Conservation (phyloP, 148 eudicot species). For the Cornus florida region DNA sequence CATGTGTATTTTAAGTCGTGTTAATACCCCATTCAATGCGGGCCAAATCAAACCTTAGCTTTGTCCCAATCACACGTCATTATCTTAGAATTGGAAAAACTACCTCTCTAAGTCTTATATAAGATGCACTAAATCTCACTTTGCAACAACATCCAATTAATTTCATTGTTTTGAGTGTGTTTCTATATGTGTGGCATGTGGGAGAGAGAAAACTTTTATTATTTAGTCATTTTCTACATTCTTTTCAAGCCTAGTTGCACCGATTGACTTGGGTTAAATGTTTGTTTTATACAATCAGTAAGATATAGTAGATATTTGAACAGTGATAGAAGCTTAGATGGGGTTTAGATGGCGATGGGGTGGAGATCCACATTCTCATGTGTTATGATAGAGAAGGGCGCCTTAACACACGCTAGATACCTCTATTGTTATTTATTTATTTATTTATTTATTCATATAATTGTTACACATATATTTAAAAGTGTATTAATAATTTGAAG, state of each 20-base stretch:
- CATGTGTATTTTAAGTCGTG: constrained; percentile 4
- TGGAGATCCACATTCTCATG: neutral
- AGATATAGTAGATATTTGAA: neutral
- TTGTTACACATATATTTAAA: no score
- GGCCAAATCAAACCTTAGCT: constrained; percentile 9
- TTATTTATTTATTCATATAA: no score
- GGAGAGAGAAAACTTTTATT: neutral
- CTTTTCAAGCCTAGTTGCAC: constrained; percentile 9
- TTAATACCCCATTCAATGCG: neutral
- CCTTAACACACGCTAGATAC: neutral
- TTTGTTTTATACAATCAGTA: constrained; percentile 12
- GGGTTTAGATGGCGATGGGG: neutral
- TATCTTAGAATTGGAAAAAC: neutral
- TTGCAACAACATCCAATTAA: neutral
- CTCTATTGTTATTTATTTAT: no score
- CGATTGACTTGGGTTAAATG: constrained; percentile 13
- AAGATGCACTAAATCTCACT: constrained; percentile 2
- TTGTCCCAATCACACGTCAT: constrained; percentile 18
- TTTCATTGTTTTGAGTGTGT: no score
- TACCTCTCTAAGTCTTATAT: neutral
- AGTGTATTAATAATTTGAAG: no score
- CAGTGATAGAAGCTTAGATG: neutral
- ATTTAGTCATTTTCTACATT: neutral
- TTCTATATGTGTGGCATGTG: no score
- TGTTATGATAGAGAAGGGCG: neutral